These are phyloP conservation scores for Phialophora chinensis DNA, from an alignment of 2,329 filamentous ascomycete species.

Conservation along the genomic window DNA sequence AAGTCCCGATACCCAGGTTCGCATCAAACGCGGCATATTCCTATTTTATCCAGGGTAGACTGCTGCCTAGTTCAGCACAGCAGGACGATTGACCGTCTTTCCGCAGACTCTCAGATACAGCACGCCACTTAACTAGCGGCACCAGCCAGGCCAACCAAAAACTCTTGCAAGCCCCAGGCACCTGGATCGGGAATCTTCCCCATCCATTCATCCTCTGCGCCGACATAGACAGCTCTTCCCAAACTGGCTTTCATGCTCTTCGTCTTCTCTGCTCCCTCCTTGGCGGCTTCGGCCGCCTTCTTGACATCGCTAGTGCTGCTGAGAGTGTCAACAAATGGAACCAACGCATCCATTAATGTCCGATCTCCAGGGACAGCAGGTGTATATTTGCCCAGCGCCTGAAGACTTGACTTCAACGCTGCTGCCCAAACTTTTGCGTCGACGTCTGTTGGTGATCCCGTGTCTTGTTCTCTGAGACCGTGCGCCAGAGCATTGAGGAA, in stretches of 20 bases:
- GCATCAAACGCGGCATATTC: neutral
- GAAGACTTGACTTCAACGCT: conserved; percentile 73
- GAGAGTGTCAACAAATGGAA: conserved; percentile 82
- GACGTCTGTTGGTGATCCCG: conserved; percentile 52
- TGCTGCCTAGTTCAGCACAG: conserved; percentile 3
- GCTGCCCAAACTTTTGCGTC: conserved; percentile 64
- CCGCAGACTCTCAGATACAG: neutral
- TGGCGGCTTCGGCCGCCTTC: conserved; percentile 76
- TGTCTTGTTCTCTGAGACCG: conserved; percentile 63
- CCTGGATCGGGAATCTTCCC: conserved; percentile 76
- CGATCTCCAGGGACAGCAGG: conserved; percentile 87
- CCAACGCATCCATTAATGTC: conserved; percentile 86
- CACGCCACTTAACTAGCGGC: conserved; percentile 42
- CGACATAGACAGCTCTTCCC: conserved; percentile 82
- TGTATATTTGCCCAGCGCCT: conserved; percentile 79
- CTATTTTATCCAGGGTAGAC: neutral
- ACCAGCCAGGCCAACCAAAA: conserved; percentile 78
- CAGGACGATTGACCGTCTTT: neutral
- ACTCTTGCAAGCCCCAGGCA: conserved; percentile 78
- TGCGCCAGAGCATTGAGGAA: conserved; percentile 85
- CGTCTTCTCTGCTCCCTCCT: conserved; percentile 77
- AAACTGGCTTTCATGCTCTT: conserved; percentile 92
- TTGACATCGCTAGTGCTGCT: conserved; percentile 68
- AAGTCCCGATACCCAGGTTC: conserved; percentile 6
- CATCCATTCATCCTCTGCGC: conserved; percentile 68